Conservation (phyloP, 441 rosid genomes). For the Erysimum cheiri region DNA sequence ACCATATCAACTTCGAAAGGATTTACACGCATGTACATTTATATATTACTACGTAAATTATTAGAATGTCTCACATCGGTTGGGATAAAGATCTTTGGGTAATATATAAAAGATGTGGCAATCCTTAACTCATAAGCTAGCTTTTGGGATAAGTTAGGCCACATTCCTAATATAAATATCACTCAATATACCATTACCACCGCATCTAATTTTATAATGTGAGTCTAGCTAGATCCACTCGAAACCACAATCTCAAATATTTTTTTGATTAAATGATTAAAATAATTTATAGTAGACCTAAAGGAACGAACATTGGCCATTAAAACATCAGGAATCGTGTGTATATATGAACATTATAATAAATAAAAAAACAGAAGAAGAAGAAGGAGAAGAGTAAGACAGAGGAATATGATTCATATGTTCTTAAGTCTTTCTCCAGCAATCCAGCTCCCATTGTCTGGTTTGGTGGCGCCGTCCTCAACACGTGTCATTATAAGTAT, state of each 20-base stretch:
- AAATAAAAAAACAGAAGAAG: too few relatives aligned
- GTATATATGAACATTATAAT: conserved; percentile 20
- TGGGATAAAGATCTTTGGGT: too few relatives aligned
- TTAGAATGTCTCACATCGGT: too few relatives aligned
- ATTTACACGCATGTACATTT: conserved; percentile 35
- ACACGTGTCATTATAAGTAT: conserved; percentile 42
- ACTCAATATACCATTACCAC: conserved; percentile 35
- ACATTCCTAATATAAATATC: too few relatives aligned
- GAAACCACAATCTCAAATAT: conserved; percentile 21
- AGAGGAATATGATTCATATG: conserved; percentile 21
- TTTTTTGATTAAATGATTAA: background rate
- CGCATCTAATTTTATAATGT: conserved; percentile 31
- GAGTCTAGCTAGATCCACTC: conserved; percentile 35
- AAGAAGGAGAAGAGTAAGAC: conserved; percentile 29
- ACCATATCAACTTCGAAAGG: conserved; percentile 33
- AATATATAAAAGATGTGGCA: too few relatives aligned
- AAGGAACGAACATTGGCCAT: conserved; percentile 40
- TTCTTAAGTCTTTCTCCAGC: conserved; percentile 46
- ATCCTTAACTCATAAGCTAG: too few relatives aligned
- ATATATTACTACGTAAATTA: conserved; percentile 36
- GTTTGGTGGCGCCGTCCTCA: conserved; percentile 86
- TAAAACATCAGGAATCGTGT: conserved; percentile 36
- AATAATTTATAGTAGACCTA: conserved; percentile 31
- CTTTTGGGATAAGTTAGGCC: too few relatives aligned
- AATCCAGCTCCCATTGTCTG: conserved; percentile 57